These are phyloP conservation scores for Solanum tarijense DNA, from an alignment of 257 asterid genomes.

Conservation along the genomic window DNA sequence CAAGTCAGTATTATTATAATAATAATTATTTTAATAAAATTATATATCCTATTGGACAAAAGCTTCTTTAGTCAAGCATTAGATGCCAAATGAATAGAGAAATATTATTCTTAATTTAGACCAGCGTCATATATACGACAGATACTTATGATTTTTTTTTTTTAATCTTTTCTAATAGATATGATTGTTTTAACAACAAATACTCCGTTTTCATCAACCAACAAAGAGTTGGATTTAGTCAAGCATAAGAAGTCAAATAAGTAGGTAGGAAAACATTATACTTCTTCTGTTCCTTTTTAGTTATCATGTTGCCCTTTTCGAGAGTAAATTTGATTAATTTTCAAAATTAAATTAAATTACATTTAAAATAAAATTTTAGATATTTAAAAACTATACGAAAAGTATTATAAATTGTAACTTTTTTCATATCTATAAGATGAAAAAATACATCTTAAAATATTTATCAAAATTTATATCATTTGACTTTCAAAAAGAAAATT, in stretches of 20 bases:
- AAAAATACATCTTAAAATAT: no score
- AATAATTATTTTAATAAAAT: no score
- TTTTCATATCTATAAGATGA: no score
- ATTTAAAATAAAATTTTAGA: no score
- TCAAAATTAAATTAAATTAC: no score
- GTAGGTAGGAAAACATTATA: not conserved
- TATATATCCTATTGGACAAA: not conserved
- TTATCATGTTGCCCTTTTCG: rapidly evolving
- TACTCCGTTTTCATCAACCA: not conserved
- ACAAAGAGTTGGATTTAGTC: not conserved
- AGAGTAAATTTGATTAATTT: no score
- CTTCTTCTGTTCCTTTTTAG: not conserved
- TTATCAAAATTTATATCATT: no score
- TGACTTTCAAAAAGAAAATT: no score
- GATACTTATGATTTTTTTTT: no score
- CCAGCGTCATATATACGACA: not conserved
- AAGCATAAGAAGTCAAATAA: not conserved
- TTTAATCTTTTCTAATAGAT: not conserved
- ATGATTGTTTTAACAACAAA: not conserved
- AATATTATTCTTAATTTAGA: no score
- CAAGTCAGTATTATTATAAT: not conserved
- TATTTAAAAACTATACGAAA: no score
- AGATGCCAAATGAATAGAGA: not conserved
- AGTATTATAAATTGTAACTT: no score
- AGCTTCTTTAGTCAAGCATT: not conserved